A percentile compares a stretch with the other conserved stretches of the same genome.
Conservation (phyloP, 75 land plant species). For the Ceratopteris richardii region DNA sequence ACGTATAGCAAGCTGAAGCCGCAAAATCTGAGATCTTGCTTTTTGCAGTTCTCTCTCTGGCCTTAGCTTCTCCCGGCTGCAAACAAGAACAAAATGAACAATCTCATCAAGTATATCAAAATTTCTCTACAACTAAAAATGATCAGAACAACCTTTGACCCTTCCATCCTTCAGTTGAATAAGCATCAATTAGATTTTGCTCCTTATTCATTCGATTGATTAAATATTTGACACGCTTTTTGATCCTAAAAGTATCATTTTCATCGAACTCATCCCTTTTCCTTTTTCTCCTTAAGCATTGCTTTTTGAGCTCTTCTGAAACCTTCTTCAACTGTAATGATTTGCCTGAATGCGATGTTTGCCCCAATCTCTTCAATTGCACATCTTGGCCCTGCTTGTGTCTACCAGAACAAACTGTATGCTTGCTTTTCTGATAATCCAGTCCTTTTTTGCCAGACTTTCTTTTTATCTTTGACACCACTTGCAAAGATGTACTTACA, state of each 20-base stretch:
- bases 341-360: not conserved
- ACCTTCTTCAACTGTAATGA: not conserved
- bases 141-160: slow-evolving; percentile 68
- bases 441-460: not conserved
- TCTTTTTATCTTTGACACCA: not conserved
- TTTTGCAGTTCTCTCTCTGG: slow-evolving; percentile 88
- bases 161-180: slow-evolving; percentile 96
- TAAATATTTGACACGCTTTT: slow-evolving; percentile 69
- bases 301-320: slow-evolving; percentile 12
- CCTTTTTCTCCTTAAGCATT: slow-evolving; percentile 31
- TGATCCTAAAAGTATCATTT: slow-evolving; percentile 68
- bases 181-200: slow-evolving; percentile 95
- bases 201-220: slow-evolving; percentile 71
- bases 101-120: no score
- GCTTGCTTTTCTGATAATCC: not conserved
- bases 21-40: slow-evolving; percentile 62
- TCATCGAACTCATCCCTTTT: slow-evolving; percentile 26
- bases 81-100: not conserved
- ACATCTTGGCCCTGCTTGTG: not conserved
- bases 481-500: not conserved
- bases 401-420: not conserved
- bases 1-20: slow-evolving; percentile 86
- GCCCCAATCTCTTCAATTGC: not conserved
- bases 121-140: no score
- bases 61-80: slow-evolving; percentile 86